phyloP scores from a whole-genome alignment of 768 basidiomycete species.

The Rubroboletus pulcherrimus region DNA sequence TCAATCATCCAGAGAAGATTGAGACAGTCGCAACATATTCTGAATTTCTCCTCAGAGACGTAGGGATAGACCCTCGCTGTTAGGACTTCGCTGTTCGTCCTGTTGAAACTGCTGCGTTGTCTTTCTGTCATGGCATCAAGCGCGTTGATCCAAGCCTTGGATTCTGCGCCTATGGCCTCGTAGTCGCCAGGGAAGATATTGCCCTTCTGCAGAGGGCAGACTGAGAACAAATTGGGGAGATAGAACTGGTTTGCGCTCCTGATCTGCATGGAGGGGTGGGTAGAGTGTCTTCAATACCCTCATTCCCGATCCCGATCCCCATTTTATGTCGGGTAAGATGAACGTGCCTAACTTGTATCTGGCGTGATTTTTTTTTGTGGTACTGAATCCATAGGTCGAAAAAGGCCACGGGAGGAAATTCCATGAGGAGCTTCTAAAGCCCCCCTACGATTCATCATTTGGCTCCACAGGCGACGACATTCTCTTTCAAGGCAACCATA shows the following conservation, averaged over 20 bases:
- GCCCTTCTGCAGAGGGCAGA: conserved; percentile 43
- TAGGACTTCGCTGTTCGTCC: conserved; percentile 58
- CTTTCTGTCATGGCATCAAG: conserved; percentile 56
- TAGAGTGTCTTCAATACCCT: neutral
- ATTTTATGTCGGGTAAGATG: conserved; percentile 8
- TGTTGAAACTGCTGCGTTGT: conserved; percentile 53
- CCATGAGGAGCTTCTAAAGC: conserved; percentile 5
- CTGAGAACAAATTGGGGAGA: conserved; percentile 54
- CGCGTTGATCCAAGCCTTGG: conserved; percentile 59
- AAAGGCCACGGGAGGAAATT: neutral
- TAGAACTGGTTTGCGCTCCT: conserved; percentile 34
- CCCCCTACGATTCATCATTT: neutral
- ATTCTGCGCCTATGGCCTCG: conserved; percentile 50
- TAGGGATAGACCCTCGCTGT: conserved; percentile 61
- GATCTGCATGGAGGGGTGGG: neutral
- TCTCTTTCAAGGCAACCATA: neutral
- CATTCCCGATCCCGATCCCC: neutral
- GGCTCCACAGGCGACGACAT: neutral
- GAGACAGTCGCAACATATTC: conserved; percentile 61
- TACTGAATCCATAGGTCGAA: conserved; percentile 2
- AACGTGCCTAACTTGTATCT: conserved; percentile 3
- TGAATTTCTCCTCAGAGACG: conserved; percentile 52
- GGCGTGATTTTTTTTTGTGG: neutral
- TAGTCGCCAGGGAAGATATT: conserved; percentile 53
- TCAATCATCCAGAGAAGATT: conserved; percentile 63